phyloP scores from a whole-genome alignment of 768 basidiomycete species.

The Termitomyces sp. region DNA sequence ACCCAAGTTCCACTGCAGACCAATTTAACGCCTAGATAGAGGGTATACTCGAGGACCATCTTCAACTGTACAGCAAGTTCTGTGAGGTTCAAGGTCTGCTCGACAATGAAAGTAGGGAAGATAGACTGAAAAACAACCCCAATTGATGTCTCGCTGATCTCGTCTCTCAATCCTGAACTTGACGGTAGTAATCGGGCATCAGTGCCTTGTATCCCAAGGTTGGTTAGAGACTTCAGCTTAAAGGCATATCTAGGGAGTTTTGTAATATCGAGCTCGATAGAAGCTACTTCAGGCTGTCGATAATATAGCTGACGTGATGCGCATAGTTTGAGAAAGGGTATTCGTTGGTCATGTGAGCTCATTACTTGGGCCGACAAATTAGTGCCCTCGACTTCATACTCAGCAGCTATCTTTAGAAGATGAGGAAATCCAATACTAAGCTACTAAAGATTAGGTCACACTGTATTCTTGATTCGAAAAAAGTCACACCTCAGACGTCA shows the following conservation, averaged over 20 bases:
- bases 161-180: constrained; percentile 41
- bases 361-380: constrained; percentile 31
- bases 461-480: constrained; percentile 14
- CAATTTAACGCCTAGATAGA: constrained; percentile 34
- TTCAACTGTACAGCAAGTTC: constrained; percentile 53
- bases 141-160: constrained; percentile 39
- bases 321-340: constrained; percentile 37
- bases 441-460: constrained; percentile 9
- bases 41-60: constrained; percentile 40
- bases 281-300: constrained; percentile 38
- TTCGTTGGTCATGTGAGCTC: constrained; percentile 27
- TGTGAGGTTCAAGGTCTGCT: constrained; percentile 44
- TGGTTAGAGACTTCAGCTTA: constrained; percentile 35
- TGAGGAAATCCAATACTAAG: constrained; percentile 27
- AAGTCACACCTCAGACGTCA: constrained; percentile 38
- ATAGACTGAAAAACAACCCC: constrained; percentile 44
- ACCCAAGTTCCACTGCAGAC: constrained; percentile 45
- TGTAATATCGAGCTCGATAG: constrained; percentile 32
- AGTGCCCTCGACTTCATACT: constrained; percentile 46
- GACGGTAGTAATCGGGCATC: constrained; percentile 33
- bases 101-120: constrained; percentile 42
- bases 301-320: constrained; percentile 48
- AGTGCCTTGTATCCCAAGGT: constrained; percentile 22
- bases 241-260: constrained; percentile 31
- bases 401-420: constrained; percentile 36